Conservation (phyloP, 441 rosid species). For the Populus hybrid region DNA sequence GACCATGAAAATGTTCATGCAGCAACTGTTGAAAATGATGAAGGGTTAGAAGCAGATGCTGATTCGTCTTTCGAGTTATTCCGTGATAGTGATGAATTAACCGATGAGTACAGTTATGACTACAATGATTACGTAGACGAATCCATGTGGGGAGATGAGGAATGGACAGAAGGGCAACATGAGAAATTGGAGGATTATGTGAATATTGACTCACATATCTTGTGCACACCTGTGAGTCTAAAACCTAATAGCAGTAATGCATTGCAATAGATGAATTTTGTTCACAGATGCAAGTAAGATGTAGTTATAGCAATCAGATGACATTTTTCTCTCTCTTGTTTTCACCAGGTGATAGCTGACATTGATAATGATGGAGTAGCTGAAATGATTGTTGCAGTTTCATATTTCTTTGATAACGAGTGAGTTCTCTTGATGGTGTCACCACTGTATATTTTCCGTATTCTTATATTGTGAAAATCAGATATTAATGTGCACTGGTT, state of each 20-base stretch:
- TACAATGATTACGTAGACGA: slow-evolving; percentile 94
- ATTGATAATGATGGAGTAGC: slow-evolving; percentile 94
- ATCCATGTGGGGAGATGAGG: slow-evolving; percentile 95
- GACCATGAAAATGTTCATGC: slow-evolving; percentile 38
- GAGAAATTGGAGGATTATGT: slow-evolving; percentile 90
- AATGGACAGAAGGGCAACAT: slow-evolving; percentile 83
- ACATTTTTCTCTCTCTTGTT: slow-evolving; percentile 20
- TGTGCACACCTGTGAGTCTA: slow-evolving; percentile 66
- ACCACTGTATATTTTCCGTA: background rate
- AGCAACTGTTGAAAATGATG: slow-evolving; percentile 86
- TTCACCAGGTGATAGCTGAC: slow-evolving; percentile 88
- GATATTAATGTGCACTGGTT: background rate
- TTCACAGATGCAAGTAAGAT: slow-evolving; percentile 18
- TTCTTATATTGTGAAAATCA: background rate
- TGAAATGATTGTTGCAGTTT: slow-evolving; percentile 95
- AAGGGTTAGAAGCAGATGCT: slow-evolving; percentile 85
- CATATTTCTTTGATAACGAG: slow-evolving; percentile 97
- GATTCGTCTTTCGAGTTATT: slow-evolving; percentile 88
- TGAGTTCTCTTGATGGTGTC: slow-evolving; percentile 42
- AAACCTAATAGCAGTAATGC: slow-evolving; percentile 21
- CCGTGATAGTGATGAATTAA: slow-evolving; percentile 88
- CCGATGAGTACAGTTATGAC: slow-evolving; percentile 86
- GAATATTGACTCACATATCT: slow-evolving; percentile 84
- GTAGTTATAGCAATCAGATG: slow-evolving; percentile 4
- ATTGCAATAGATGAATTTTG: slow-evolving; percentile 12